Conservation (phyloP, 2,329 filamentous ascomycete genomes). For the Leptographium wingfieldii region DNA sequence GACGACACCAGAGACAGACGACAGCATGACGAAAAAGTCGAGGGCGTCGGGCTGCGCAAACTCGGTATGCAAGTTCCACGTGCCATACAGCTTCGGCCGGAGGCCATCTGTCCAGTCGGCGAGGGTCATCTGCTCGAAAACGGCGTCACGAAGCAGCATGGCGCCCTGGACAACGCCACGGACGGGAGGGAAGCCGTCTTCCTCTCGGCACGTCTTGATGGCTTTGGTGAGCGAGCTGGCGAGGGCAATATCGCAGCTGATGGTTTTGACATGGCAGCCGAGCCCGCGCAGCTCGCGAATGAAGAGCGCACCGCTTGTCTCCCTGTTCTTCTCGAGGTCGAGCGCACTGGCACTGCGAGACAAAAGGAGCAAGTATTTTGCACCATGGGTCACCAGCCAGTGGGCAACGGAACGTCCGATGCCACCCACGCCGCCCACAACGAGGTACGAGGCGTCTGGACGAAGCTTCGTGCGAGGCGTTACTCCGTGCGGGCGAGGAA, state of each 20-base stretch:
- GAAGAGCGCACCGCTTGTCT: not conserved
- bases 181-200: conserved; percentile 18
- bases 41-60: conserved; percentile 3
- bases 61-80: conserved; percentile 5
- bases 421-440: conserved; percentile 25
- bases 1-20: conserved; percentile 23
- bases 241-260: not conserved
- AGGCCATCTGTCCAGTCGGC: conserved; percentile 4
- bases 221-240: not conserved
- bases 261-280: not conserved
- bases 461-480: not conserved
- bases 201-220: not conserved
- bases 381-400: conserved; percentile 20
- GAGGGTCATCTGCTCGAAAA: conserved; percentile 4
- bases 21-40: conserved; percentile 30
- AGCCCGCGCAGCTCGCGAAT: not conserved
- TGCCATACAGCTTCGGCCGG: conserved; percentile 10
- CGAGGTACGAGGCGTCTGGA: conserved; percentile 18
- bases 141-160: conserved; percentile 23
- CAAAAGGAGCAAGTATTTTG: conserved; percentile 16
- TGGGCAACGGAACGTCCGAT: conserved; percentile 21
- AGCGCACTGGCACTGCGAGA: conserved; percentile 14
- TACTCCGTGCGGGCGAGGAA: not conserved
- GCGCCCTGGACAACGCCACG: conserved; percentile 29
- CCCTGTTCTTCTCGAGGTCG: not conserved